A percentile compares a stretch with the other conserved stretches of the same genome.
These are phyloP conservation scores for Antitrichia curtipendula DNA, from an alignment of 225 moss, liverwort and hornwort species.

Conservation along the genomic window DNA sequence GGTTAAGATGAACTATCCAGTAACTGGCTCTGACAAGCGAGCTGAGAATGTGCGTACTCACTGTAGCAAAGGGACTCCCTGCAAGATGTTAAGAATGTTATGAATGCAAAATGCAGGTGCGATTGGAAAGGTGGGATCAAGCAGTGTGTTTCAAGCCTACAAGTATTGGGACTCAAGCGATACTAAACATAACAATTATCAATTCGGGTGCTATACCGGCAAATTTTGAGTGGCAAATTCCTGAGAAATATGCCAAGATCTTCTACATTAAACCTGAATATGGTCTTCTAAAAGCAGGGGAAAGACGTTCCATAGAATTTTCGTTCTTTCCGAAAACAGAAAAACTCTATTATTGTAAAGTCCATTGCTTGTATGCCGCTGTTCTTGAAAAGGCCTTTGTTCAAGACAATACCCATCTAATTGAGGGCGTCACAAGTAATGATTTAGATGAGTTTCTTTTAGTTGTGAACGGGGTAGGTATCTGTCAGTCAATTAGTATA, in stretches of 20 bases:
- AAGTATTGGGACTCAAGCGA: slow-evolving; percentile 68
- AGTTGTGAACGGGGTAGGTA: slow-evolving; percentile 70
- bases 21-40: background rate
- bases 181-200: slow-evolving; percentile 33
- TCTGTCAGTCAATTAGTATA: slow-evolving; percentile 53
- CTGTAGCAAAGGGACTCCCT: background rate
- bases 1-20: background rate
- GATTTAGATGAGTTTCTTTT: slow-evolving; percentile 58
- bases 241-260: slow-evolving; percentile 38
- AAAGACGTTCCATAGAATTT: slow-evolving; percentile 41
- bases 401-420: slow-evolving; percentile 65
- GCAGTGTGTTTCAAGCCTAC: slow-evolving; percentile 89
- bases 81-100: background rate
- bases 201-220: slow-evolving; percentile 61
- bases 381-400: slow-evolving; percentile 79
- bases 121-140: slow-evolving; percentile 67
- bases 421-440: slow-evolving; percentile 70
- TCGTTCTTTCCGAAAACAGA: slow-evolving; percentile 60
- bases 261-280: slow-evolving; percentile 47
- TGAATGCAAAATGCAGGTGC: slow-evolving; percentile 24
- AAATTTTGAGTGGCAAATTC: slow-evolving; percentile 90
- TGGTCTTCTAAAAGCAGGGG: slow-evolving; percentile 66
- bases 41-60: background rate
- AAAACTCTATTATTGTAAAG: slow-evolving; percentile 74
- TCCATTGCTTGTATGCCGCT: slow-evolving; percentile 70